phyloP scores from a whole-genome alignment of 2,329 filamentous ascomycete species.

The Tolypocladium ovalisporum region DNA sequence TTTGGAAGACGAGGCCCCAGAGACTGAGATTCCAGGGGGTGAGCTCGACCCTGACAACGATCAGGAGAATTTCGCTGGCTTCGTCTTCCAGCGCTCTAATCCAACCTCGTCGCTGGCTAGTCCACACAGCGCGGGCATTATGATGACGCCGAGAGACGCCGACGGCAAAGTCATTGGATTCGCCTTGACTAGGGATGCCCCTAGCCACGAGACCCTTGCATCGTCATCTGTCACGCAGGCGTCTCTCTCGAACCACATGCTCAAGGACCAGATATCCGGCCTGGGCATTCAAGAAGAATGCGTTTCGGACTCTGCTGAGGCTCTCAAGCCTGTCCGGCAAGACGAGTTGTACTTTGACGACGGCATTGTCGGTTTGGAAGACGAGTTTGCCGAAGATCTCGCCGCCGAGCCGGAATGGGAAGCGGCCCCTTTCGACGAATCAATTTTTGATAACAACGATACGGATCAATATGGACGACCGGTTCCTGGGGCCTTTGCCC shows the following conservation, averaged over 20 bases:
- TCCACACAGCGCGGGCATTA: slow-evolving; percentile 34
- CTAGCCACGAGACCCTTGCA: slow-evolving; percentile 8
- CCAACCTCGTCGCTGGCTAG: slow-evolving; percentile 38
- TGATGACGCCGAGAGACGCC: slow-evolving; percentile 43
- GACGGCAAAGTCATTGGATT: slow-evolving; percentile 46
- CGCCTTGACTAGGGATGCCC: slow-evolving; percentile 38
- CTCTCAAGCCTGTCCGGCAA: slow-evolving; percentile 17
- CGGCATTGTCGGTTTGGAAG: slow-evolving; percentile 40
- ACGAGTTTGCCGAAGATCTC: slow-evolving; percentile 35
- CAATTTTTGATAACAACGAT: slow-evolving; percentile 59
- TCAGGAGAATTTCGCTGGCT: slow-evolving; percentile 51
- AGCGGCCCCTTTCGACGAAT: slow-evolving; percentile 55
- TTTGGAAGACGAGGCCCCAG: slow-evolving; percentile 3
- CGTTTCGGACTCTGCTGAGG: slow-evolving; percentile 6
- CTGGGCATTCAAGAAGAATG: slow-evolving; percentile 31
- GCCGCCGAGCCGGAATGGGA: slow-evolving; percentile 33
- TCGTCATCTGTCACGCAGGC: background rate
- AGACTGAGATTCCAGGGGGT: slow-evolving; percentile 11
- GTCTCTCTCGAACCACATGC: background rate
- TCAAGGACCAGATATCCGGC: slow-evolving; percentile 18
- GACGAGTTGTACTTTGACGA: slow-evolving; percentile 64
- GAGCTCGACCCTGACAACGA: slow-evolving; percentile 39
- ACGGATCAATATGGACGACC: slow-evolving; percentile 52
- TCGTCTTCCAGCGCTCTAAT: slow-evolving; percentile 45
- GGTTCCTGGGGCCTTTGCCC: slow-evolving; percentile 46